A percentile compares a stretch with the other conserved stretches of the same genome.
These are phyloP conservation scores for Podospora pseudoanserina DNA, from an alignment of 495 filamentous ascomycete species.

Conservation along the genomic window DNA sequence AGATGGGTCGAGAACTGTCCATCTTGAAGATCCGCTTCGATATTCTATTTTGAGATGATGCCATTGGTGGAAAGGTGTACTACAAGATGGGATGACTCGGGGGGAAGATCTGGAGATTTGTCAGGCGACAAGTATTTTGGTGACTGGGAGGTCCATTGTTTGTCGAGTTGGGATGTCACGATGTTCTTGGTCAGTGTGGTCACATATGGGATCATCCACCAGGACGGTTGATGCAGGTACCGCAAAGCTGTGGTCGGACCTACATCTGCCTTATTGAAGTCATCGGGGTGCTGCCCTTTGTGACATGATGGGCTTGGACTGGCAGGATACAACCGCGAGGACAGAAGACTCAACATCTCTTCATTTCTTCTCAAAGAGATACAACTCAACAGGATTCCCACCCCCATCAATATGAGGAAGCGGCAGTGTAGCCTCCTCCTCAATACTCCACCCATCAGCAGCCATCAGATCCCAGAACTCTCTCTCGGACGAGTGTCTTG, in stretches of 20 bases:
- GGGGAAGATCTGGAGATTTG: not conserved
- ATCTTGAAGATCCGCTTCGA: not conserved
- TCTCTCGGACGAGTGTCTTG: slow-evolving; percentile 76
- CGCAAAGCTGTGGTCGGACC: not conserved
- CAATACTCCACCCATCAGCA: slow-evolving; percentile 49
- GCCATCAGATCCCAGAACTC: slow-evolving; percentile 76
- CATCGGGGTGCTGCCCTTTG: not conserved
- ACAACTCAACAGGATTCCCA: slow-evolving; percentile 58
- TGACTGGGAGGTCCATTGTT: not conserved
- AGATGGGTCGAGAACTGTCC: not conserved
- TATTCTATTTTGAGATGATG: not conserved
- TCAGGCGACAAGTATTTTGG: not conserved
- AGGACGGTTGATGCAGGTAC: not conserved
- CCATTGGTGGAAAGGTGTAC: not conserved
- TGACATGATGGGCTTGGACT: no score
- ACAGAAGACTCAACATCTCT: not conserved
- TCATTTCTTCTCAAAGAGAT: slow-evolving; percentile 41
- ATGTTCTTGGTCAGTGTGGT: not conserved
- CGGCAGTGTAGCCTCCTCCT: slow-evolving; percentile 46
- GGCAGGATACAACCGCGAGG: no score
- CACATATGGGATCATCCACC: not conserved
- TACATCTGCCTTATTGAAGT: not conserved
- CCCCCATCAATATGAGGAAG: slow-evolving; percentile 59
- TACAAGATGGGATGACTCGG: not conserved
- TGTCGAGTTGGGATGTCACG: not conserved